Evolutionary conservation across 1,139 yeast genomes (phyloP).

Genomic region (Nematodospora anomalae): DNA sequence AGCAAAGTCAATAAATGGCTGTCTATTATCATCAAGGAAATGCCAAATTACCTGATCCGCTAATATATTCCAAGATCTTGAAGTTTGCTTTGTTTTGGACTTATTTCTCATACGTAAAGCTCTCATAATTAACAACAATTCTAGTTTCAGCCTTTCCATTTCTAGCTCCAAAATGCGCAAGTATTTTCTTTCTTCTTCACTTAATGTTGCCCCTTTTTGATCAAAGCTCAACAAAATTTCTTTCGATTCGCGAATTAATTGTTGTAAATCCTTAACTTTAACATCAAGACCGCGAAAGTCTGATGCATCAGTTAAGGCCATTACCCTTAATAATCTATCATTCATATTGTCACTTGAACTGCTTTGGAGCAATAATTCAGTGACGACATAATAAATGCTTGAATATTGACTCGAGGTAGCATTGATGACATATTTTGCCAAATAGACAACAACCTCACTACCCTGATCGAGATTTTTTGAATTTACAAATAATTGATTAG

Average conservation of each 20-base stretch:
- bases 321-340: slow-evolving; percentile 62
- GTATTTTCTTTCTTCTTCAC: slow-evolving; percentile 26
- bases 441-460: slow-evolving; percentile 48
- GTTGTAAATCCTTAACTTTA: slow-evolving; percentile 57
- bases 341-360: slow-evolving; percentile 57
- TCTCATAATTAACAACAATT: slow-evolving; percentile 63
- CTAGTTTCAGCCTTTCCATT: slow-evolving; percentile 54
- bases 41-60: slow-evolving; percentile 73
- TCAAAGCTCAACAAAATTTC: slow-evolving; percentile 49
- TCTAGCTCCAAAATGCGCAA: slow-evolving; percentile 53
- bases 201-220: slow-evolving; percentile 25
- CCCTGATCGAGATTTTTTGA: slow-evolving; percentile 20
- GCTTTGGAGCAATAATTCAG: slow-evolving; percentile 64
- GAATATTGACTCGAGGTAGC: slow-evolving; percentile 77
- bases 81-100: slow-evolving; percentile 27
- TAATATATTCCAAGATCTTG: slow-evolving; percentile 37
- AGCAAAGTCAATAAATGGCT: slow-evolving; percentile 73
- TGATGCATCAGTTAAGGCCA: slow-evolving; percentile 66
- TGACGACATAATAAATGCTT: slow-evolving; percentile 60
- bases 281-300: slow-evolving; percentile 58
- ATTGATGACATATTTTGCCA: slow-evolving; percentile 67
- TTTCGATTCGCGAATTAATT: slow-evolving; percentile 45
- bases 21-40: slow-evolving; percentile 57
- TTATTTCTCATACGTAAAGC: slow-evolving; percentile 51
- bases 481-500: slow-evolving; percentile 56